Evolutionary conservation across 169 alveolate species (phyloP).

Genomic region (Plasmodium fragile): DNA sequence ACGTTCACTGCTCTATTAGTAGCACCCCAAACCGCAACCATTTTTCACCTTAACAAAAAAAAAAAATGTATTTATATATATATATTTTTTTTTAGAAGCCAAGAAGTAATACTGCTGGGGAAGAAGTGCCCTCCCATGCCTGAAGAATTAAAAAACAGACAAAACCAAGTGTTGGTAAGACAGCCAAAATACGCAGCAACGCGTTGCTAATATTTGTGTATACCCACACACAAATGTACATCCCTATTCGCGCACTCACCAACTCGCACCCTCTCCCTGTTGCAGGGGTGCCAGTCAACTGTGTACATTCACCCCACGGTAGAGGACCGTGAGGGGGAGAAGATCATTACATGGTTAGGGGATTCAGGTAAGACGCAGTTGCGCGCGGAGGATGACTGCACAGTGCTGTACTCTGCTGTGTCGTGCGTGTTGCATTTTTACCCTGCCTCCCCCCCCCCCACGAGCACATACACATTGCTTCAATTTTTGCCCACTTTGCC

Average conservation of each 20-base stretch:
- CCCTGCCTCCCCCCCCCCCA: background rate
- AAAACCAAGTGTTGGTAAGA: conserved; percentile 72
- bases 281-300: conserved; percentile 74
- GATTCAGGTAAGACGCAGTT: conserved; percentile 54
- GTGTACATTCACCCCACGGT: conserved; percentile 69
- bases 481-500: background rate
- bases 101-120: conserved; percentile 72
- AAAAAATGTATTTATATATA: background rate
- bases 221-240: background rate
- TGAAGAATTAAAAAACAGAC: conserved; percentile 40
- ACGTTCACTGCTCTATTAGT: background rate
- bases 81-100: conserved; percentile 56
- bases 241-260: background rate
- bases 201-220: background rate
- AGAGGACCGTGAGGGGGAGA: conserved; percentile 11
- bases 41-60: conserved; percentile 3
- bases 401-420: background rate
- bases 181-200: background rate
- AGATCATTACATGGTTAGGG: conserved; percentile 66
- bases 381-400: background rate
- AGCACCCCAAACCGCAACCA: background rate
- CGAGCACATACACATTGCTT: conserved; percentile 25
- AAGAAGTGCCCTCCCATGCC: conserved; percentile 74
- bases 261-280: background rate
- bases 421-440: background rate